phyloP scores from a whole-genome alignment of 495 filamentous ascomycete species.

The Aspergillus saccharolyticus region DNA sequence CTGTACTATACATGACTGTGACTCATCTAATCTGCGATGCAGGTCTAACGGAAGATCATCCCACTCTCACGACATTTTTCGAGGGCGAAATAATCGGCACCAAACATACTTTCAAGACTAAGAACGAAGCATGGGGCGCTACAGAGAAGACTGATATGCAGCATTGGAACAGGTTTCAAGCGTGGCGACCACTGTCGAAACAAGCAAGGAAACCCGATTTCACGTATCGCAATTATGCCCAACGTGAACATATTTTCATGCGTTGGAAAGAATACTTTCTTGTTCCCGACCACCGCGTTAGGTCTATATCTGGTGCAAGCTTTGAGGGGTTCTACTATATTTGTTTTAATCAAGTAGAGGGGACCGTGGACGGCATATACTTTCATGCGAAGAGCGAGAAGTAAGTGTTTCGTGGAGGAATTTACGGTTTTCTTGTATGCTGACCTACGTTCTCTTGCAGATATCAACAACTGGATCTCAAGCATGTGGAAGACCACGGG shows the following conservation, averaged over 20 bases:
- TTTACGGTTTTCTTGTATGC: background rate
- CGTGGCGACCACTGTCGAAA: conserved; percentile 73
- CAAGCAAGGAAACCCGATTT: conserved; percentile 76
- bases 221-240: conserved; percentile 59
- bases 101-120: conserved; percentile 89
- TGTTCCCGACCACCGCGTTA: conserved; percentile 89
- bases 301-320: conserved; percentile 85
- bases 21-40: conserved; percentile 4
- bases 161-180: conserved; percentile 88
- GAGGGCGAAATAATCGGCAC: conserved; percentile 97
- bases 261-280: conserved; percentile 99
- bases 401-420: conserved; percentile 45
- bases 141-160: conserved; percentile 87
- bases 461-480: conserved; percentile 89
- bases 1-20: background rate
- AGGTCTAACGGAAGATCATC: conserved; percentile 94
- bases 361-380: conserved; percentile 87
- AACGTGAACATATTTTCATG: conserved; percentile 95
- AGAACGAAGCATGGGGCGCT: conserved; percentile 86
- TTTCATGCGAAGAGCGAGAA: conserved; percentile 97
- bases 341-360: conserved; percentile 89
- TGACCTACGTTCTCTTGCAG: conserved; percentile 37
- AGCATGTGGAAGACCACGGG: conserved; percentile 77
- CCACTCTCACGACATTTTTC: conserved; percentile 95
- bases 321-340: conserved; percentile 99